Evolutionary conservation across 208 protist genomes (phyloP), one percentile per base, ranked within the genome.

Genomic region (Leishmania aethiopica): DNA sequence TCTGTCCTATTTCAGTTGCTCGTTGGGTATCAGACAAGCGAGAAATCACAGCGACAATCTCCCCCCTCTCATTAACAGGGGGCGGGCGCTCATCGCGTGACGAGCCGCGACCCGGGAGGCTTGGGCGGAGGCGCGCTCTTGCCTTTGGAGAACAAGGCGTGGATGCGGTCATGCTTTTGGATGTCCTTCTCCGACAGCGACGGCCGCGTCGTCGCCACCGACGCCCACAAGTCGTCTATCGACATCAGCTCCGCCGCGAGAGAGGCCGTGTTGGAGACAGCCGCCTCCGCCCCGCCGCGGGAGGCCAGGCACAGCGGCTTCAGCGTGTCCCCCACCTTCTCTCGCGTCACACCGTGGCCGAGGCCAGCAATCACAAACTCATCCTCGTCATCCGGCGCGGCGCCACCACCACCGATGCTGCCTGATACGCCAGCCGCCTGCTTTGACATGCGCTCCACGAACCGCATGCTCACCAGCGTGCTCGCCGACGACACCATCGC

Each of bases 401-500:
- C 28, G 28, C 70, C 13, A 13, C 5, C 28, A 55, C 45, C 47
- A 37, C 45, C 42, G 45, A n/a, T n/a, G 70, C 42, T 47, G 3
- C 64, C 80, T 32, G 81, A 73, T 35, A 49, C 64, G 28, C 32
- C 80, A 59, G 71, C 78, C 62, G 81, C 74, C 35, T 72, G 82
- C 57, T 62, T 72, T n/a, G 84, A 81, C 37, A 94, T 77, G 7
- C 55, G 55, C 45, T 94, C 89, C 83, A 97, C 92, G n/a, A 94
- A 85, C 67, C 92, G 94, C 86, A 92, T 89, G 84, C 80, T 93
- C 66, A 94, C 90, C 35, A 89, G 73, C 70, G 90, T 89, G 84
- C 89, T 93, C 25, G 95, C 95, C 5, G 91, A 94, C 55, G 95
- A 92, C 47, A 96, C 92, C 72, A 96, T 83, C 40, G 92, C 92